Base-by-base conservation (phyloP, 441 rosid genomes). In the Corymbia citriodora region DNA sequence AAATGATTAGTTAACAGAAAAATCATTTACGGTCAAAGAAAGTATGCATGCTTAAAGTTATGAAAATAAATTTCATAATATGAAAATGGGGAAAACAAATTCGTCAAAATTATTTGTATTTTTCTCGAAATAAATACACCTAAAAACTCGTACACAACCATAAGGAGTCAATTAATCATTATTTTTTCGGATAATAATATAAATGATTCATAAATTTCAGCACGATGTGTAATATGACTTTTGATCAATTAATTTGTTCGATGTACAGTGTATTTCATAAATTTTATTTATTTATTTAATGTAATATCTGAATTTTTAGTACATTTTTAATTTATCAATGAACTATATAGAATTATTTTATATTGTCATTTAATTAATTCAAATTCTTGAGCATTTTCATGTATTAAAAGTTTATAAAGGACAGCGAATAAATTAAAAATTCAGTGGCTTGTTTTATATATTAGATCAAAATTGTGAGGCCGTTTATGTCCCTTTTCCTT, bases 301-400 rank as follows among this genome's bases (percentile, higher is more conserved):
- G 14, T 0, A 6, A 0, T 25, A 10, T 0, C 25, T 25, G 14
- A 17, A 59, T 10, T 59, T 59, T 25, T 59, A 23, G 0, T 59
- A 59, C 2, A 49, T 49, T 23, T 59, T 23, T 57, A 33, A 33
- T 33, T 59, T 3, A 59, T 40, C 45, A 5, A 40, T 40, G 45
- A 40, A 0, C 0, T 9, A 4, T 23, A 23, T 57, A 21, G 9
- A 57, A 57, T 57, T 2, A 3, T 57, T 23, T 1, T 4, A 57
- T 57, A 13, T 59, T 25, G 14, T 57, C 29, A 10, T 57, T 57
- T 21, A 40, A 40, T 40, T 5, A 40, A 40, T 40, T 40, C 6
- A 40, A 40, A 40, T 40, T 40, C 6, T 40, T 5, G 45, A 40
- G 45, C 45, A 40, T 40, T 40, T 40, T 40, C 5, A 40, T 40